These are phyloP conservation scores for Salinomyces thailandicus DNA, from an alignment of 2,329 filamentous ascomycete species.

Conservation along the genomic window DNA sequence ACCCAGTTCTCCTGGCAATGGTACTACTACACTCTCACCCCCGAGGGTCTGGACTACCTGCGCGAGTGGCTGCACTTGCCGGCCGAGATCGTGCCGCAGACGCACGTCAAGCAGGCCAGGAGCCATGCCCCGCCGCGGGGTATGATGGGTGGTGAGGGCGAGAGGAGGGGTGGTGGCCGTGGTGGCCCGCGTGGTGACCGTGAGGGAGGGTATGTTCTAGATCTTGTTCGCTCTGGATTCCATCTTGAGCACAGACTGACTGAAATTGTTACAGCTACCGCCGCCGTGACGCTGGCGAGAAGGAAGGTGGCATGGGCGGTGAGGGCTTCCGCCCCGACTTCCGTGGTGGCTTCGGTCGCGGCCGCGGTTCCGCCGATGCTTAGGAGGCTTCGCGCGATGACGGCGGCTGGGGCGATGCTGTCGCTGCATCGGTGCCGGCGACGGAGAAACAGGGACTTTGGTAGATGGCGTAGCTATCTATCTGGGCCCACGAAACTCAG, in stretches of 20 bases:
- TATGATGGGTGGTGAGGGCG: constrained; percentile 76
- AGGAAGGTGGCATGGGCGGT: constrained; percentile 76
- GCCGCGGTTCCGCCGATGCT: constrained; percentile 69
- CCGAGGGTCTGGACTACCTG: constrained; percentile 99
- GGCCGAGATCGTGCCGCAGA: constrained; percentile 97
- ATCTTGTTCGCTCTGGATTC: not conserved
- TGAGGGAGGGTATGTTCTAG: constrained; percentile 35
- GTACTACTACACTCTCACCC: constrained; percentile 99
- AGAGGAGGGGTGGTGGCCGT: constrained; percentile 62
- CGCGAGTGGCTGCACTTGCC: constrained; percentile 99
- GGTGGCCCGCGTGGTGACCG: constrained; percentile 64
- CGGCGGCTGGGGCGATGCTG: constrained; percentile 7
- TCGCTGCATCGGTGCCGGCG: not conserved
- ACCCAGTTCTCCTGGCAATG: constrained; percentile 99
- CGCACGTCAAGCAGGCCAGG: constrained; percentile 99
- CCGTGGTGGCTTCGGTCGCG: constrained; percentile 46
- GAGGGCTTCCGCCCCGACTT: constrained; percentile 88
- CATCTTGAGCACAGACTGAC: not conserved
- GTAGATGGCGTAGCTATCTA: too few species aligned
- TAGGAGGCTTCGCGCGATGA: constrained; percentile 16
- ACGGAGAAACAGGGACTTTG: constrained; percentile 4
- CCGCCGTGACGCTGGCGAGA: constrained; percentile 44
- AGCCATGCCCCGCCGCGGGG: constrained; percentile 95
- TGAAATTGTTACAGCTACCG: constrained; percentile 19
- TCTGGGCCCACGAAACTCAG: not conserved